Conservation (phyloP, 495 filamentous ascomycete species). For the Penicillium cinerascens region DNA sequence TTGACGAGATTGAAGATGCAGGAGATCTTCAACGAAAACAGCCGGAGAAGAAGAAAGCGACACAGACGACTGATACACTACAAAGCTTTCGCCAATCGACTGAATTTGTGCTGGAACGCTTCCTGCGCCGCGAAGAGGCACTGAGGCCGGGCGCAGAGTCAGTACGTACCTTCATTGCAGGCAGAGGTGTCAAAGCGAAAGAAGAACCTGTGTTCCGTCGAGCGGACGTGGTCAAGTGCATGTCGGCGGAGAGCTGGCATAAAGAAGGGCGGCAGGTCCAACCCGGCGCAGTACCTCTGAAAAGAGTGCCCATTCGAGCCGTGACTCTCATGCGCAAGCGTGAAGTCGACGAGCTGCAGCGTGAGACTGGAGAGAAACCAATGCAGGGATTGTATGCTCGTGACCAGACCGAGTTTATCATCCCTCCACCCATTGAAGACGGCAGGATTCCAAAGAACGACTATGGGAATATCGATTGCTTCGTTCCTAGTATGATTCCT, state of each 20-base stretch:
- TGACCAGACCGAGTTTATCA: constrained; percentile 92
- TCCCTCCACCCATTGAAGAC: constrained; percentile 75
- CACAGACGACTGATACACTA: constrained; percentile 71
- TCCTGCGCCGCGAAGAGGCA: constrained; percentile 91
- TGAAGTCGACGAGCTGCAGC: constrained; percentile 80
- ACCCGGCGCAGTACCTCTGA: constrained; percentile 68
- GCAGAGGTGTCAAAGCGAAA: constrained; percentile 62
- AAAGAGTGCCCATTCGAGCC: constrained; percentile 83
- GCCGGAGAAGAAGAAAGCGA: constrained; percentile 63
- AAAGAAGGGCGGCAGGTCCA: constrained; percentile 84
- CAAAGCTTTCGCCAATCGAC: constrained; percentile 83
- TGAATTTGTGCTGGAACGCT: constrained; percentile 80
- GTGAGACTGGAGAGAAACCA: constrained; percentile 74
- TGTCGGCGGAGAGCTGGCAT: constrained; percentile 95
- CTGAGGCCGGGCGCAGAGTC: constrained; percentile 63
- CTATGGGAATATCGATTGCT: constrained; percentile 96
- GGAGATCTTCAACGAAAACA: constrained; percentile 70
- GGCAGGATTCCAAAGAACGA: constrained; percentile 91
- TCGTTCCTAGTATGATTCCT: constrained; percentile 89
- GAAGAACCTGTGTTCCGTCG: constrained; percentile 80
- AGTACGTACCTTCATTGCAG: constrained; percentile 69
- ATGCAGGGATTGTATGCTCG: constrained; percentile 80
- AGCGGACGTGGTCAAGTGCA: constrained; percentile 76
- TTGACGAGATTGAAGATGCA: constrained; percentile 74
- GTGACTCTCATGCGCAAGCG: constrained; percentile 85